Conservation (phyloP, 2,329 filamentous ascomycete species). For the Madurella fahalii region DNA sequence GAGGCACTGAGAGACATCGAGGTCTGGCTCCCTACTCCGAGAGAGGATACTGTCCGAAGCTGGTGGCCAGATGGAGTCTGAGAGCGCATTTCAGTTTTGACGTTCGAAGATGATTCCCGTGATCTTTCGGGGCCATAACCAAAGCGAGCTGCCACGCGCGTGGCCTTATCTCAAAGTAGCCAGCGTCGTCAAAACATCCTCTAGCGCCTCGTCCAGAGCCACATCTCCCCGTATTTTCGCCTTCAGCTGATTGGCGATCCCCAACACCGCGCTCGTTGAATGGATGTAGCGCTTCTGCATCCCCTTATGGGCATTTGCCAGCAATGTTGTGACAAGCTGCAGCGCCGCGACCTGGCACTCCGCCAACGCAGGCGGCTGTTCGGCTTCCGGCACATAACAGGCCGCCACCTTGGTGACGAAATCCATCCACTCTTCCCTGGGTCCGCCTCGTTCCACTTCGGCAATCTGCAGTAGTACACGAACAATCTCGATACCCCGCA, state of each 20-base stretch:
- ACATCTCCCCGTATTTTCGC: conserved; percentile 28
- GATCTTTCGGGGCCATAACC: not conserved
- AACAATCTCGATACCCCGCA: conserved; percentile 53
- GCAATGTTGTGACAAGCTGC: conserved; percentile 52
- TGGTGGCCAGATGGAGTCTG: no score
- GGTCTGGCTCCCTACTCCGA: no score
- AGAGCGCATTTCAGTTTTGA: no score
- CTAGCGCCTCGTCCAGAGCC: conserved; percentile 40
- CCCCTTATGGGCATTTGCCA: conserved; percentile 43
- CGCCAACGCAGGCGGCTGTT: conserved; percentile 27
- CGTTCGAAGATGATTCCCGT: not conserved
- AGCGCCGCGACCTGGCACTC: conserved; percentile 53
- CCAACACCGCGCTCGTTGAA: conserved; percentile 47
- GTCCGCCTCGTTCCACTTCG: conserved; percentile 42
- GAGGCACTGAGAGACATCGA: no score
- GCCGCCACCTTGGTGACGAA: conserved; percentile 49
- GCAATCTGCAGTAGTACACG: conserved; percentile 50
- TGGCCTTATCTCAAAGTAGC: conserved; percentile 20
- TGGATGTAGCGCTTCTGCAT: conserved; percentile 49
- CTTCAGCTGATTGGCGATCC: conserved; percentile 43
- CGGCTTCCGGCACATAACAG: conserved; percentile 38
- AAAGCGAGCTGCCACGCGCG: not conserved
- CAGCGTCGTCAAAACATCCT: conserved; percentile 37
- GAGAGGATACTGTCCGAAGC: no score
- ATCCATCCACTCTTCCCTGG: conserved; percentile 54